Percentiles rank a stretch among this genome's conserved stretches.
Conservation (phyloP, 2,329 filamentous ascomycete genomes). For the Aspergillus phoenicis region DNA sequence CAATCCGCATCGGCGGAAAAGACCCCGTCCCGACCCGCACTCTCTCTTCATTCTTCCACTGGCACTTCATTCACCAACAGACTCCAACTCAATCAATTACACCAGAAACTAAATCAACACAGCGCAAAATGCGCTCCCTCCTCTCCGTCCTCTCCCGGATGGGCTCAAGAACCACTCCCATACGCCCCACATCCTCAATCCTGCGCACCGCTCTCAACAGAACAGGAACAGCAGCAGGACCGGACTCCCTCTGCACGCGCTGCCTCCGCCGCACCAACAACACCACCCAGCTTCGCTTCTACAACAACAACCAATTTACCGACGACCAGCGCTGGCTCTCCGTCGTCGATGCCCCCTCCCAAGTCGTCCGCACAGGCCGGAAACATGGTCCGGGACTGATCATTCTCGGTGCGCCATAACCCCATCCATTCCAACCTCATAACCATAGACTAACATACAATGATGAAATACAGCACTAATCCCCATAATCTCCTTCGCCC, state of each 20-base stretch:
- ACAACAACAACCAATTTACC: slow-evolving; percentile 50
- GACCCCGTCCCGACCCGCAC: not conserved
- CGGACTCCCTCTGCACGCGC: slow-evolving; percentile 38
- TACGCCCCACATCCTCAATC: slow-evolving; percentile 22
- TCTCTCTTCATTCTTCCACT: not conserved
- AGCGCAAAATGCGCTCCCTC: slow-evolving; percentile 30
- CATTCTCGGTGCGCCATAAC: slow-evolving; percentile 63
- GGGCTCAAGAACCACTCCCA: slow-evolving; percentile 19
- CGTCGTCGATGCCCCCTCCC: slow-evolving; percentile 81
- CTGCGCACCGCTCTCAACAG: slow-evolving; percentile 22
- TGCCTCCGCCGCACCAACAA: slow-evolving; percentile 32
- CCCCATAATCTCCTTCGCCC: slow-evolving; percentile 82
- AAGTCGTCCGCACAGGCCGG: slow-evolving; percentile 73
- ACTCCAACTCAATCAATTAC: too few species aligned
- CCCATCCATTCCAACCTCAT: not conserved
- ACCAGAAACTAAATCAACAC: not conserved
- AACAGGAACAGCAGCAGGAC: slow-evolving; percentile 12
- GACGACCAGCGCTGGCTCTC: slow-evolving; percentile 82
- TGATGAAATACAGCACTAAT: slow-evolving; percentile 67
- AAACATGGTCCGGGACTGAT: slow-evolving; percentile 80
- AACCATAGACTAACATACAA: slow-evolving; percentile 11
- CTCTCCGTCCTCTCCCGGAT: slow-evolving; percentile 32
- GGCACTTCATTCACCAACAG: too few species aligned
- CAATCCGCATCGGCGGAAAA: not conserved
- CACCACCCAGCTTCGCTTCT: slow-evolving; percentile 38